phyloP scores from a whole-genome alignment of 768 basidiomycete species.

The Leccinellum albellum region DNA sequence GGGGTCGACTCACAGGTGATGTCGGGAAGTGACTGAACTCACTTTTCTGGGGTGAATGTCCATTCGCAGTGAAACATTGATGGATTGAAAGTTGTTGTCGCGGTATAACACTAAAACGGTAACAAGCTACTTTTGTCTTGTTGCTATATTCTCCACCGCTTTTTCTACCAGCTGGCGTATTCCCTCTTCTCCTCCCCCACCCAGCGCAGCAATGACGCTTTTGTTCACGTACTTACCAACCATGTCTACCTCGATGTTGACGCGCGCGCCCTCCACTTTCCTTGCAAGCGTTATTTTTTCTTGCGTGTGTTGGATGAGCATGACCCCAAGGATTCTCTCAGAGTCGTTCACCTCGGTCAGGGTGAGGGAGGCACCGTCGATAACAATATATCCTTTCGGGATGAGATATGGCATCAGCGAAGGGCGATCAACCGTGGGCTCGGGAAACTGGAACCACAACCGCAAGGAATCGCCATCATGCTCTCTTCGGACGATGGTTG shows the following conservation, averaged over 20 bases:
- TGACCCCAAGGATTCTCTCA: constrained; percentile 70
- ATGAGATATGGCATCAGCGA: constrained; percentile 80
- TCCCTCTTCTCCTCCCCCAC: constrained; percentile 47
- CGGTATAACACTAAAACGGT: neutral
- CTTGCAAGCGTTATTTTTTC: constrained; percentile 74
- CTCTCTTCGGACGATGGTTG: constrained; percentile 58
- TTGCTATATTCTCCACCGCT: constrained; percentile 54
- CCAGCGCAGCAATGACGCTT: constrained; percentile 67
- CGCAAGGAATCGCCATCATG: constrained; percentile 88
- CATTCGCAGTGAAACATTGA: constrained; percentile 28
- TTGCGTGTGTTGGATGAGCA: constrained; percentile 96
- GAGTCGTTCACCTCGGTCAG: constrained; percentile 73
- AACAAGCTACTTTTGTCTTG: constrained; percentile 26
- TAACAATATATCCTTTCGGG: constrained; percentile 89
- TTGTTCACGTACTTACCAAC: constrained; percentile 90
- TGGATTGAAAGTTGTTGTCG: neutral
- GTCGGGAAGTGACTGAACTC: constrained; percentile 7
- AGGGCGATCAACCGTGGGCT: constrained; percentile 52
- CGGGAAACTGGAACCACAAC: constrained; percentile 71
- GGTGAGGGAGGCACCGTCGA: constrained; percentile 94
- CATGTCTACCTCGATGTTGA: constrained; percentile 96
- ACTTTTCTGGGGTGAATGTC: constrained; percentile 47
- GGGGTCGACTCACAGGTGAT: constrained; percentile 10
- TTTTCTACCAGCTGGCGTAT: constrained; percentile 51
- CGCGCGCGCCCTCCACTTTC: constrained; percentile 73